Conservation (phyloP, 441 rosid genomes). For the Syzygium malaccense region DNA sequence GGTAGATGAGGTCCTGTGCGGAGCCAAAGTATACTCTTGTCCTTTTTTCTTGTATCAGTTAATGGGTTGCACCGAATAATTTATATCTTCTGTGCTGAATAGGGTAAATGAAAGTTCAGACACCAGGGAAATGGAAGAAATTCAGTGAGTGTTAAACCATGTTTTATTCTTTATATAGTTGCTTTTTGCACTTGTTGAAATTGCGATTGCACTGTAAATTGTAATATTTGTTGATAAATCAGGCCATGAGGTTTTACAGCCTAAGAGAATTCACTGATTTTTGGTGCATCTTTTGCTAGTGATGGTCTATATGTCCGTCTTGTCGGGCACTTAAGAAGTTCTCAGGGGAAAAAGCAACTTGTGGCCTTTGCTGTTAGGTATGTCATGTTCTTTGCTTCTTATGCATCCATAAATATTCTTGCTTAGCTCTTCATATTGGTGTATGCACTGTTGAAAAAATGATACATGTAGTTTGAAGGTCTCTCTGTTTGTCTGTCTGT, state of each 20-base stretch:
- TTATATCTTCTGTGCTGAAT: not conserved
- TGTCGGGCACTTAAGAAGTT: slow-evolving; percentile 67
- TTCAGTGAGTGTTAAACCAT: slow-evolving; percentile 35
- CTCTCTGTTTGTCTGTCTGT: not conserved
- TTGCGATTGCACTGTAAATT: not conserved
- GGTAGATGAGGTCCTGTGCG: not conserved
- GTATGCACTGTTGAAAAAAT: not conserved
- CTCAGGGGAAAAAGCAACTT: slow-evolving; percentile 58
- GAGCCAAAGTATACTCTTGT: not conserved
- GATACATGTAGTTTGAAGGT: not conserved
- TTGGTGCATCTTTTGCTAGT: slow-evolving; percentile 28
- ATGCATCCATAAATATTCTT: not conserved
- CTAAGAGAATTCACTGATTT: slow-evolving; percentile 2
- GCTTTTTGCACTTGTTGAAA: not conserved
- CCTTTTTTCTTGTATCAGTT: not conserved
- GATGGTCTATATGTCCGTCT: slow-evolving; percentile 74
- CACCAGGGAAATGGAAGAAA: slow-evolving; percentile 57
- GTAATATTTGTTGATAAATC: not conserved
- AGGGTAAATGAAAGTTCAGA: slow-evolving; percentile 76
- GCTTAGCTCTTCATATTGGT: not conserved
- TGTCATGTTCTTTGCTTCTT: not conserved
- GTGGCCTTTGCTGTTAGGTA: slow-evolving; percentile 86
- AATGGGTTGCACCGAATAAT: not conserved
- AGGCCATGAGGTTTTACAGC: not conserved
- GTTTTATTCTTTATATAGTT: not conserved